Evolutionary conservation across 495 filamentous ascomycete genomes (phyloP), one percentile per base, ranked within the genome.

Genomic region (Tuber indicum): DNA sequence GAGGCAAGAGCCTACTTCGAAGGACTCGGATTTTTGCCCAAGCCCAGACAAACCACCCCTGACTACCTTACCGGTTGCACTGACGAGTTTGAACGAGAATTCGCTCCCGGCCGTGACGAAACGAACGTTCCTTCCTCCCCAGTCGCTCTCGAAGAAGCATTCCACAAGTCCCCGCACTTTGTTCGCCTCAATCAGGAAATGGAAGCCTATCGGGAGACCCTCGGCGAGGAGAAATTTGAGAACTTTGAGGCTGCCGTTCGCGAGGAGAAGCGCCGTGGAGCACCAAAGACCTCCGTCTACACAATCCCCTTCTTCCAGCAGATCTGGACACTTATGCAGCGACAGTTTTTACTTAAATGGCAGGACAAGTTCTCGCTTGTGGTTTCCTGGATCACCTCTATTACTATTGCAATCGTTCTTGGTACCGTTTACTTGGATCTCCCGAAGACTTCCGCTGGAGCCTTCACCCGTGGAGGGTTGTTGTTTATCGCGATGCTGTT

Each of bases 1-100:
- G 89, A 93, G 79, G 94, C 94, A 10, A 85, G 91, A 73, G 83
- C 85, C 8, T 97, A 97, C 82, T 96, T 97, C 75, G 93, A 95
- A 78, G 87, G 87, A 0, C 89, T 97, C 23, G 94, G 94, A 9
- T 97, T 93, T 81, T 86, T 90, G 16, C 88, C 90, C 19, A 92
- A 91, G 75, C 92, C 92, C n/a, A 87, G 93, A 58, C 91, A 94
- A 82, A 97, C 93, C 0, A 95, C 92, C 0, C 91, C 93, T 0
- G 93, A 97, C 81, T 97, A 92, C 78, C 86, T 97, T 36, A 96
- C 93, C 12, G 91, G 91, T 21, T 93, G 90, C 81, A 96, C 94
- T 1, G 92, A 96, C 82, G 90, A 91, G 12, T 93, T 91, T 77
- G 92, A 96, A 81, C 90, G 93, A 49, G 90, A 92, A 52, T 94